Base-by-base conservation (phyloP, 108 stramenopile genomes). In the Chaetoceros tenuissimus region DNA sequence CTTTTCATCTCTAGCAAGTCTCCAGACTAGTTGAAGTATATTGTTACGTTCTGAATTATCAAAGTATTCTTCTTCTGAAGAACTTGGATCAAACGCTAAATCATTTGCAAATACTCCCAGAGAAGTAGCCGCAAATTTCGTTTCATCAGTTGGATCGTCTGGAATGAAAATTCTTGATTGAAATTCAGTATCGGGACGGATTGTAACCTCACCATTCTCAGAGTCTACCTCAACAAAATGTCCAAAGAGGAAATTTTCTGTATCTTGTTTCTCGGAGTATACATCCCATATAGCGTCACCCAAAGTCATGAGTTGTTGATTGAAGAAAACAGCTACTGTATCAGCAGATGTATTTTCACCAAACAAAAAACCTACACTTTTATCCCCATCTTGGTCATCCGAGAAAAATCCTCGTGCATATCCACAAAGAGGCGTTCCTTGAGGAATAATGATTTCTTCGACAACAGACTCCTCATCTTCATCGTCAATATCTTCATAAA, bases 1-100 rank as follows among this genome's bases (percentile, higher is more conserved):
- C 0, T 53, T 53, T 20, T 53, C 53, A 3, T 53, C 53, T n/a
- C 44, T 53, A 21, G 53, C 53, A 2, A 53, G 34, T 44, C 53
- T 53, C 53, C 53, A 53, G 10, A 53, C 31, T 10, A 53, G 23
- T 23, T 53, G 53, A 13, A 53, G 53, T 17, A 53, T 53, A 40
- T 53, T 53, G 20, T 53, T 53, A 13, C 34, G 40, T 53, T 53
- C 53, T 53, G 53, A 53, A 53, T 53, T 53, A 13, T 53, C 34
- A 34, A 44, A 53, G 18, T 53, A 53, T 43, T 53, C 43, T 44
- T 53, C 53, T 34, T 44, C 34, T 18, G 40, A 18, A 18, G 53
- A 53, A 44, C 44, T 40, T 44, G 53, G 53, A 16, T 53, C 53
- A 40, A 18, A 53, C 18, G 53, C 53, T 19, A 53, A 23, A 30